Percentiles rank a stretch among this genome's conserved stretches.
Conservation (phyloP, 2,329 filamentous ascomycete genomes). For the Graphilbum sp. region DNA sequence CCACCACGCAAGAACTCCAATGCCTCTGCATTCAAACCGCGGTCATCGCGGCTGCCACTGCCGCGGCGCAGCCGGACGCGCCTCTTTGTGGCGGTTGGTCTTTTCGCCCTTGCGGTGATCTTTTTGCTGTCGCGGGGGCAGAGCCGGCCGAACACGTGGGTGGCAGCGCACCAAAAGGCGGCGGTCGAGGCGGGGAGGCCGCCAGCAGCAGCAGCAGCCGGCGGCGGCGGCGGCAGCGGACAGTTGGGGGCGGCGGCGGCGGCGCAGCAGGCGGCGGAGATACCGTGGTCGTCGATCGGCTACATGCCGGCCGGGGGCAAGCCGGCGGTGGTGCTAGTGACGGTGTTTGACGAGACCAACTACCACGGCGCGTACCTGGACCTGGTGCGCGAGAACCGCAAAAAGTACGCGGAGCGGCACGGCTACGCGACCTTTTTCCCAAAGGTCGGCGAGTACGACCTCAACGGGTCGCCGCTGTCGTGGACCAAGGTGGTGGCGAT, state of each 20-base stretch:
- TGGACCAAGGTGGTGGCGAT: slow-evolving; percentile 75
- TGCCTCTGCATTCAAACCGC: slow-evolving; percentile 52
- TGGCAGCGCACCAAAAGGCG: slow-evolving; percentile 5
- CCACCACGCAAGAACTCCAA: slow-evolving; percentile 72
- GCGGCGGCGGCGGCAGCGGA: background rate
- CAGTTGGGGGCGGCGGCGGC: background rate
- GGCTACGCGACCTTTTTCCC: slow-evolving; percentile 80
- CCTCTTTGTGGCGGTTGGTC: slow-evolving; percentile 34
- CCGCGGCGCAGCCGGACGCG: slow-evolving; percentile 48
- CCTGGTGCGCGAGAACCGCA: slow-evolving; percentile 64
- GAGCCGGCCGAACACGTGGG: slow-evolving; percentile 7
- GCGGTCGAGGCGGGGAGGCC: slow-evolving; percentile 2
- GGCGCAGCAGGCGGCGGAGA: slow-evolving; percentile 3
- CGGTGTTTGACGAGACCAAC: slow-evolving; percentile 54
- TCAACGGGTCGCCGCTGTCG: slow-evolving; percentile 39
- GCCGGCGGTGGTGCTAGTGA: slow-evolving; percentile 60
- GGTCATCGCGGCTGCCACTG: slow-evolving; percentile 31
- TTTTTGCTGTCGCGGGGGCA: slow-evolving; percentile 35
- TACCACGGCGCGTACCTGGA: slow-evolving; percentile 52
- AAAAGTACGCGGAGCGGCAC: slow-evolving; percentile 71
- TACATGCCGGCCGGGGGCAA: slow-evolving; percentile 35
- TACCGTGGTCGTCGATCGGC: slow-evolving; percentile 4
- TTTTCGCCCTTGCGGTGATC: slow-evolving; percentile 40
- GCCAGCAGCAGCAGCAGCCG: background rate
- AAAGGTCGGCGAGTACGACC: slow-evolving; percentile 58